Conservation (phyloP, 2,329 filamentous ascomycete species). For the Tolypocladium endophyticum region DNA sequence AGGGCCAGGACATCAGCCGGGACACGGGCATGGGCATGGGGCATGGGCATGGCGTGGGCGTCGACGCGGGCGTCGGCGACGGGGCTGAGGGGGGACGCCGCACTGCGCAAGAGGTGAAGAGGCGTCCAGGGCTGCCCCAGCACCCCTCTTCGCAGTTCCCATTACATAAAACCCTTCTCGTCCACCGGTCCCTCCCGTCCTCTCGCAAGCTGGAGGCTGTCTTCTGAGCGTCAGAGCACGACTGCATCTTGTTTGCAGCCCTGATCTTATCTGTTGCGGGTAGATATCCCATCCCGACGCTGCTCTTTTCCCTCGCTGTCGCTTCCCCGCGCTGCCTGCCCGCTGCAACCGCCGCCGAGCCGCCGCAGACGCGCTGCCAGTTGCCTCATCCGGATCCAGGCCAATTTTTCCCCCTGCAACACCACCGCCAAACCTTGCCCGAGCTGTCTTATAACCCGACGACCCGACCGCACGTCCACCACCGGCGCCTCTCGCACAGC, state of each 20-base stretch:
- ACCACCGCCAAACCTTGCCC: slow-evolving; percentile 5
- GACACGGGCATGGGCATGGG: neutral
- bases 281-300: slow-evolving; percentile 10
- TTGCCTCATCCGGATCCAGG: slow-evolving; percentile 5
- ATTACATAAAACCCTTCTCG: slow-evolving; percentile 29
- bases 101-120: neutral
- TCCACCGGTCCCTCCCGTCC: slow-evolving; percentile 10
- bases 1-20: neutral
- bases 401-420: slow-evolving; percentile 14
- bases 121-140: neutral
- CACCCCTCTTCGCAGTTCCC: slow-evolving; percentile 20
- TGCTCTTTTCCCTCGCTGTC: neutral
- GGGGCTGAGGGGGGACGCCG: slow-evolving; percentile 3
- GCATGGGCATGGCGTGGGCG: neutral
- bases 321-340: neutral
- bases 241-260: neutral
- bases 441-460: neutral
- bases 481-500: neutral
- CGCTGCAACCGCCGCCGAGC: slow-evolving; percentile 5
- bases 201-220: slow-evolving; percentile 6
- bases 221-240: neutral
- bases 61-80: neutral
- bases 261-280: slow-evolving; percentile 15
- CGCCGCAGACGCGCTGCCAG: slow-evolving; percentile 14
- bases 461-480: neutral